Percentiles rank a stretch among this genome's conserved stretches.
These are phyloP conservation scores for Tetrapisispora taiwanensis DNA, from an alignment of 805 yeast genomes.

Conservation along the genomic window DNA sequence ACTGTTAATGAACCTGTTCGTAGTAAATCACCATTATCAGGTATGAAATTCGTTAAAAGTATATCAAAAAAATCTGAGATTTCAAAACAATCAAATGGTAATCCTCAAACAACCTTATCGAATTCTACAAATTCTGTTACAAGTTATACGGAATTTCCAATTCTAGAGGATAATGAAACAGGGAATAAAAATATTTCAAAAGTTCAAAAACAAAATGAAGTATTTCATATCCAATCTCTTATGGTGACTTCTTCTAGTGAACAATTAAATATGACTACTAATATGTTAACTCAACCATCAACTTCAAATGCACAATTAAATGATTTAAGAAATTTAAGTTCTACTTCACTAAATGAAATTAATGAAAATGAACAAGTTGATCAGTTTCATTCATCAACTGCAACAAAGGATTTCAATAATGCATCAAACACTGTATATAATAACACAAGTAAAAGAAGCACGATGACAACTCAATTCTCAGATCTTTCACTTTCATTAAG, in stretches of 20 bases:
- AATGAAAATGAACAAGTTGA: constrained; percentile 26
- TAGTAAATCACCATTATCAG: not conserved
- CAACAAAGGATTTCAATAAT: not conserved
- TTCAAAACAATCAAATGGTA: not conserved
- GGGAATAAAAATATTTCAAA: not conserved
- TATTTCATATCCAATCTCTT: not conserved
- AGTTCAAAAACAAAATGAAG: not conserved
- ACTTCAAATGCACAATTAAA: constrained; percentile 6
- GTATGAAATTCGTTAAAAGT: not conserved
- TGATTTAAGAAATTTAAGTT: constrained; percentile 17
- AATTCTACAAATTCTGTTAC: not conserved
- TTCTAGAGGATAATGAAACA: not conserved
- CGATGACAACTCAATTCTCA: not conserved
- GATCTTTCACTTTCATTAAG: not conserved
- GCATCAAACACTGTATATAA: not conserved
- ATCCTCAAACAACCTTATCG: not conserved
- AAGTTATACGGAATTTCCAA: not conserved
- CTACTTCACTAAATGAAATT: constrained; percentile 27
- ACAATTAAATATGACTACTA: constrained; percentile 1
- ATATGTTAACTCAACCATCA: constrained; percentile 4
- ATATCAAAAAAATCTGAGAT: not conserved
- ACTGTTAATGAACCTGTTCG: not conserved
- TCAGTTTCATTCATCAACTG: constrained; percentile 2
- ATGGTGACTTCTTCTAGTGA: not conserved
- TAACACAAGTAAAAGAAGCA: not conserved